Conservation (phyloP, 371 early-diverging fungal species). For the Choanephora cucurbitarum region DNA sequence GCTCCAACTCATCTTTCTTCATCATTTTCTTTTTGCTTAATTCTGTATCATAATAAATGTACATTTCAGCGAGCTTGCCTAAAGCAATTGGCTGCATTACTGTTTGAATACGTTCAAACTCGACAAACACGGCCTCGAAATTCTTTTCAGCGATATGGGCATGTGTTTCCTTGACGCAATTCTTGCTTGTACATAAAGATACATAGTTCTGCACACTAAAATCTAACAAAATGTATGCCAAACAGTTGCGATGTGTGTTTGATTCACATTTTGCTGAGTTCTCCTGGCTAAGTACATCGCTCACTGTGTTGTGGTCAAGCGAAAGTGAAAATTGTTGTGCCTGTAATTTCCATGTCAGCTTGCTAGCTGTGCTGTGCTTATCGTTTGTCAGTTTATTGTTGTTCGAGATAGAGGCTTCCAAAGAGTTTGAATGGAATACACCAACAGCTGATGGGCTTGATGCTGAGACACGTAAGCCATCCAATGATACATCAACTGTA, state of each 20-base stretch:
- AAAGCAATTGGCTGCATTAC: conserved; percentile 81
- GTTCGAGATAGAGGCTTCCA: conserved; percentile 64
- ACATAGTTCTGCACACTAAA: conserved; percentile 63
- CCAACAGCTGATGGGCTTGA: conserved; percentile 66
- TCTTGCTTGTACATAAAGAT: conserved; percentile 2
- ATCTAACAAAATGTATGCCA: conserved; percentile 74
- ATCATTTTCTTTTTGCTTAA: conserved; percentile 61
- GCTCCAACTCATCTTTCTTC: conserved; percentile 58
- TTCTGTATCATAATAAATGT: conserved; percentile 70
- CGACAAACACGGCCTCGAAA: conserved; percentile 56
- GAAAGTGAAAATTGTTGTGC: conserved; percentile 62
- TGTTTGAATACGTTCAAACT: conserved; percentile 63
- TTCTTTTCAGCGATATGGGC: conserved; percentile 18
- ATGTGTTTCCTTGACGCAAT: conserved; percentile 17
- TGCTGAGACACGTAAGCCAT: conserved; percentile 68
- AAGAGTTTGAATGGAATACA: conserved; percentile 66
- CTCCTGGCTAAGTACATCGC: conserved; percentile 19
- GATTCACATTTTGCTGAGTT: conserved; percentile 5
- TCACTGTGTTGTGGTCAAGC: conserved; percentile 54
- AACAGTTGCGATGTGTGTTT: conserved; percentile 47
- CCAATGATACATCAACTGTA: conserved; percentile 60
- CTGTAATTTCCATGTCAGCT: conserved; percentile 56
- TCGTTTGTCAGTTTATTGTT: conserved; percentile 17
- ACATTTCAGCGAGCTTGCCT: conserved; percentile 68
- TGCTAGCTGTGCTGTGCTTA: conserved; percentile 2